These are phyloP conservation scores for Chaetoscypha palmicola DNA, from an alignment of 2,329 filamentous ascomycete species.

Conservation along the genomic window DNA sequence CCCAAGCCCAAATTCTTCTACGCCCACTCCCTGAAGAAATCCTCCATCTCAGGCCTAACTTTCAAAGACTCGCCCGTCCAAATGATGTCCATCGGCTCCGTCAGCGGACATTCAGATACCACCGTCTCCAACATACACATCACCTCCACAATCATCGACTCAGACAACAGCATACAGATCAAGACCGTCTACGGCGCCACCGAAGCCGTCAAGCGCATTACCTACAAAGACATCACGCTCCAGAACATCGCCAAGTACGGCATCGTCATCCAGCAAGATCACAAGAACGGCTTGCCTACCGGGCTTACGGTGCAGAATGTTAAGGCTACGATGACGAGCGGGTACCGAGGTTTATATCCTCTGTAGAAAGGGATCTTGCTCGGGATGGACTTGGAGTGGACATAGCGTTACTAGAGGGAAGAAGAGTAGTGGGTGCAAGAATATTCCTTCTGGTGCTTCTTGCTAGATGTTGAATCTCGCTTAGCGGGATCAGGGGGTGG, in stretches of 20 bases:
- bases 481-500: neutral
- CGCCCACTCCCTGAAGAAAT: conserved; percentile 44
- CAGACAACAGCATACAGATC: conserved; percentile 40
- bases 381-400: conserved; percentile 44
- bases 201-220: conserved; percentile 44
- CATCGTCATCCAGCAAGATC: conserved; percentile 48
- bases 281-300: conserved; percentile 35
- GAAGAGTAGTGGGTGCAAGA: conserved; percentile 34
- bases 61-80: conserved; percentile 50
- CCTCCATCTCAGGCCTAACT: conserved; percentile 42
- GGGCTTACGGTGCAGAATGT: conserved; percentile 40
- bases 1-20: conserved; percentile 60
- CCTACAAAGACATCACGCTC: conserved; percentile 44
- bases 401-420: conserved; percentile 45
- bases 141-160: conserved; percentile 8
- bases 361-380: conserved; percentile 44
- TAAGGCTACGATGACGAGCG: conserved; percentile 35
- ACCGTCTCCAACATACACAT: conserved; percentile 4
- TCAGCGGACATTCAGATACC: conserved; percentile 39
- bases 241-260: conserved; percentile 41
- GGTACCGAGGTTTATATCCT: conserved; percentile 42
- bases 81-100: conserved; percentile 47
- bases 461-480: conserved; percentile 10
- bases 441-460: conserved; percentile 31
- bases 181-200: conserved; percentile 47